Evolutionary conservation across 192 early-diverging fungal genomes (phyloP), one percentile per base, ranked within the genome.

Genomic region (Gonapodya prolifera): DNA sequence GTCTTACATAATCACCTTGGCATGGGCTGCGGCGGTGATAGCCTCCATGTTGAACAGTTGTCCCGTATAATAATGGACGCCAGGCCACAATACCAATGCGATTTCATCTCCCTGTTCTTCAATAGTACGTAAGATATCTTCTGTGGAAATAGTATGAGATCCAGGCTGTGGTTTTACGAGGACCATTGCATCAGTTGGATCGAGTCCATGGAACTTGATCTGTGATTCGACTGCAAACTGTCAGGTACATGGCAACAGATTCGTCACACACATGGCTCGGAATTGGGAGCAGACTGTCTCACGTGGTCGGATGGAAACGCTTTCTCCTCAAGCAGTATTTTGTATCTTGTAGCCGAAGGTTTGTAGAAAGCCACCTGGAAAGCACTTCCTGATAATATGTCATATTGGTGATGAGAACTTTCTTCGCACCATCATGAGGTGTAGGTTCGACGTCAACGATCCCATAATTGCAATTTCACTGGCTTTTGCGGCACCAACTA

Each of bases 21-120:
- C 88, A 13, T 94, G 91, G 28, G 87, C 96, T 23, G 91, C 93
- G 69, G 86, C 83, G 0, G 95, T 93, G 82, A 99, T 98, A 45
- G 83, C 84, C 74, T 87, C 86, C 34, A 99, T 92, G 32, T 96
- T 91, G 85, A 97, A 97, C 35, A 80, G 84, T 79, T 89, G 88
- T 1, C 95, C 97, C 13, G 95, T 95, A 83, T 98, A 98, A 81
- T 95, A 99, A 81, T 99, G 96, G 34, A 99, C 84, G 18, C 95
- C 96, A 69, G 90, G 89, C 74, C 97, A 91, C 80, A 95, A 83
- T 0, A 99, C 92, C 17, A 98, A 85, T 18, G 97, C 94, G 78
- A 94, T 94, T 17, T 81, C 79, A 73, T 90, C 85, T 17, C 95
- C 94, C 70, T 93, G 85, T 32, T 87, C 82, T 77, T 86, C 86